Conservation (phyloP, 768 basidiomycete genomes). For the Russula dissimulans region DNA sequence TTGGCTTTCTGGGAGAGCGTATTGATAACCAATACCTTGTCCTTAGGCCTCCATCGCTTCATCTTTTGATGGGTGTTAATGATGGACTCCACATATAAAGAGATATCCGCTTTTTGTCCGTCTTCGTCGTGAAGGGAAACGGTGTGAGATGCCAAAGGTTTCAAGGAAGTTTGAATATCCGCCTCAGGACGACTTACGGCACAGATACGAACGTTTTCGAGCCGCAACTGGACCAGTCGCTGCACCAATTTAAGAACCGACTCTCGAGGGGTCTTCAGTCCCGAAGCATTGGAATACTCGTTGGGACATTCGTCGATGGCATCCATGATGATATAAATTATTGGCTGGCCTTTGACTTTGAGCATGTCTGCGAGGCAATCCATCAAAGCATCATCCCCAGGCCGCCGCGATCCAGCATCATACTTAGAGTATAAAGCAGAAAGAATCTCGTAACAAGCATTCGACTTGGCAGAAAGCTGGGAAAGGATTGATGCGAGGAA, state of each 20-base stretch:
- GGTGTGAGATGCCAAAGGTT: neutral
- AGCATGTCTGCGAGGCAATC: neutral
- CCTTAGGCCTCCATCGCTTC: neutral
- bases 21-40: neutral
- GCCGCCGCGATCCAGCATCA: too few relatives aligned
- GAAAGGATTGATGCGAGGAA: neutral
- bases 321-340: neutral
- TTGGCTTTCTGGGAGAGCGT: neutral
- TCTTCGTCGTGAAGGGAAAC: neutral
- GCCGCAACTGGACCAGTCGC: neutral
- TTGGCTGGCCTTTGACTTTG: neutral
- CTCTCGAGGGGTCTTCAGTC: neutral
- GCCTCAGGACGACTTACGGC: neutral
- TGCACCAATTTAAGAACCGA: neutral
- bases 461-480: neutral
- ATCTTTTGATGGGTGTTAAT: neutral
- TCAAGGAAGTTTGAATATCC: neutral
- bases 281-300: neutral
- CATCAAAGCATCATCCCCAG: too few relatives aligned
- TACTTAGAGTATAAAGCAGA: neutral
- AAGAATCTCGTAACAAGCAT: neutral
- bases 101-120: neutral
- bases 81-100: neutral
- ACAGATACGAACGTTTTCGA: neutral
- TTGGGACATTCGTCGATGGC: neutral